Percentiles rank a stretch among this genome's conserved stretches.
These are phyloP conservation scores for Saccharomycopsis capsularis DNA, from an alignment of 805 yeast species.

Conservation along the genomic window DNA sequence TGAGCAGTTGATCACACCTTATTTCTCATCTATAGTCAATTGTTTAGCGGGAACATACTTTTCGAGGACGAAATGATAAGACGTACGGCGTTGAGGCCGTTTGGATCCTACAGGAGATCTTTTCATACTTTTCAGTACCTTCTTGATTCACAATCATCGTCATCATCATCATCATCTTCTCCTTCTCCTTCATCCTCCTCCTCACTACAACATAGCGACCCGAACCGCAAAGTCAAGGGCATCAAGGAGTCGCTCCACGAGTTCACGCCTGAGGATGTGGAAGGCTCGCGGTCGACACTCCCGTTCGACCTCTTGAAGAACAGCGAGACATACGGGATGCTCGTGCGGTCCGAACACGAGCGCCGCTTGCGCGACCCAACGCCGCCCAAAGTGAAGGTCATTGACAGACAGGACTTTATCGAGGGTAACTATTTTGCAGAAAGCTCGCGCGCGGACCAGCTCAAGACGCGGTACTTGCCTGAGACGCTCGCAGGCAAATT, in stretches of 20 bases:
- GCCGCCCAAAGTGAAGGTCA: slow-evolving; percentile 24
- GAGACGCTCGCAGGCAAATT: slow-evolving; percentile 51
- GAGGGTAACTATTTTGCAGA: slow-evolving; percentile 30
- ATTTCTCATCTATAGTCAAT: no score
- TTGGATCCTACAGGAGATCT: not conserved
- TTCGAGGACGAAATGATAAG: no score
- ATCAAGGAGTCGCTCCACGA: not conserved
- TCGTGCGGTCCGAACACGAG: slow-evolving; percentile 17
- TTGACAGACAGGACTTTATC: slow-evolving; percentile 32
- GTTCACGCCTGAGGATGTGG: not conserved
- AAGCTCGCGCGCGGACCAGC: slow-evolving; percentile 22
- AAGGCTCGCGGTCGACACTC: not conserved
- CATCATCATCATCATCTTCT: not conserved
- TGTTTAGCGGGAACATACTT: no score
- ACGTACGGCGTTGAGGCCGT: no score
- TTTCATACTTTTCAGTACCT: not conserved
- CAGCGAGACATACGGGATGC: slow-evolving; percentile 20
- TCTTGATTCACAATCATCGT: not conserved
- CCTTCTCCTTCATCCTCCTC: not conserved
- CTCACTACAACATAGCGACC: not conserved
- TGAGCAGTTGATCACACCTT: no score
- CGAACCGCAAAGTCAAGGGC: not conserved
- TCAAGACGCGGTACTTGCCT: slow-evolving; percentile 42
- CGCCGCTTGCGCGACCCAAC: not conserved
- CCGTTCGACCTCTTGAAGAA: slow-evolving; percentile 14